Percentiles rank a stretch among this genome's conserved stretches.
These are phyloP conservation scores for Auricularia heimuer DNA, from an alignment of 768 basidiomycete genomes.

Conservation along the genomic window DNA sequence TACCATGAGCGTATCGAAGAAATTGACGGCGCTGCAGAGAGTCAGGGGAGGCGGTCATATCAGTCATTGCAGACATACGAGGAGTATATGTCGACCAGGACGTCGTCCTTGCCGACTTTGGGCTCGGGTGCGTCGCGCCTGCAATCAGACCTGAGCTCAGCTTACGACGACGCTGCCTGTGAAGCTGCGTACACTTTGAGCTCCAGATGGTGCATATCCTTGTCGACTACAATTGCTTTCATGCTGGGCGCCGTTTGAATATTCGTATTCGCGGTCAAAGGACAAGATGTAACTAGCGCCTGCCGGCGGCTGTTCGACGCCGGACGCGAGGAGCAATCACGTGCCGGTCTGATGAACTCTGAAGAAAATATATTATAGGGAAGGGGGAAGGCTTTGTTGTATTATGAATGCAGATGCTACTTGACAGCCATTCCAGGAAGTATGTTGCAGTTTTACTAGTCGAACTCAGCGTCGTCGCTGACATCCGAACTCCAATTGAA, in stretches of 20 bases:
- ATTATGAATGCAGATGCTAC: too few species aligned
- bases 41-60: neutral
- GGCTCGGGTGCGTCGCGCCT: slow-evolving; percentile 48
- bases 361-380: too few species aligned
- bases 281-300: neutral
- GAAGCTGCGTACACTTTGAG: slow-evolving; percentile 34
- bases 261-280: neutral
- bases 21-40: slow-evolving; percentile 46
- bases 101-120: slow-evolving; percentile 35
- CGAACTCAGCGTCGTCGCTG: too few species aligned
- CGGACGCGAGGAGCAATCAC: neutral
- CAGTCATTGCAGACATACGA: slow-evolving; percentile 21
- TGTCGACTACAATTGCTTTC: slow-evolving; percentile 68
- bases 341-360: neutral
- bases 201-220: slow-evolving; percentile 59
- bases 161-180: neutral
- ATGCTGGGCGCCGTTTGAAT: slow-evolving; percentile 27
- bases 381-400: too few species aligned
- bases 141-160: neutral
- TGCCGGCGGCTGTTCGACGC: neutral
- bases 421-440: too few species aligned
- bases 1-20: slow-evolving; percentile 37
- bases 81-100: slow-evolving; percentile 68
- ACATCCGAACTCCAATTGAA: too few species aligned
- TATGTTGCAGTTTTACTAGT: too few species aligned